Evolutionary conservation across 176 grass and related monocot genomes (phyloP), one percentile per base, ranked within the genome.

Genomic region (Eragrostis nindensis): DNA sequence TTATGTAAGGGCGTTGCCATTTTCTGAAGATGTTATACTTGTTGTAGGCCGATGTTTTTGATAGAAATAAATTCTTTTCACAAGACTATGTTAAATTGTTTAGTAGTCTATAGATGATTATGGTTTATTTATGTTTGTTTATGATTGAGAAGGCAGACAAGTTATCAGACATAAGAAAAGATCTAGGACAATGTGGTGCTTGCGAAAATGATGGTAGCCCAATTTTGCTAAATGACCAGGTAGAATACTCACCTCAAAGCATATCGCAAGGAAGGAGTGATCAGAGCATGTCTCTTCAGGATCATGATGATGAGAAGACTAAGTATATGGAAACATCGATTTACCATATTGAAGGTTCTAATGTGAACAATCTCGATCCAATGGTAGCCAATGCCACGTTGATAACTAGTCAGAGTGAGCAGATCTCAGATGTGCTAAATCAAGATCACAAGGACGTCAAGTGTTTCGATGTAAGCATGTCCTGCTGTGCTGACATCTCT

Each of bases 81-180:
- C 4, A 53, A 42, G 69, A 62, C 11, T 62, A 17, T 70, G 2
- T 63, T 69, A 17, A 61, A 70, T 87, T 82, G 59, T 46, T 63
- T 63, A 68, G 69, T 77, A 56, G 50, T 42, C 52, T 62, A 66
- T 61, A 77, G 78, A 67, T 69, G 48, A 84, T 87, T 77, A 54
- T 78, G 59, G 65, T 75, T 89, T 80, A 75, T 82, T 75, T 76
- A 77, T 85, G 26, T 81, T 85, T 88, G 82, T 81, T 85, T 67
- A 81, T 87, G 82, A 85, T 75, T 75, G 86, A 82, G 65, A 85
- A 83, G 40, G 56, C 38, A 68, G 76, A 88, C 63, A 54, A 73
- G 56, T 43, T 82, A 67, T 47, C 74, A 71, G 27, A 19, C 30
- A 64, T 53, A 69, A 56, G 39, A 32, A 76, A 86, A 76, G 53